Percentiles rank a stretch among this genome's conserved stretches.
These are phyloP conservation scores for Inosperma sp. DNA, from an alignment of 768 basidiomycete genomes.

Conservation along the genomic window DNA sequence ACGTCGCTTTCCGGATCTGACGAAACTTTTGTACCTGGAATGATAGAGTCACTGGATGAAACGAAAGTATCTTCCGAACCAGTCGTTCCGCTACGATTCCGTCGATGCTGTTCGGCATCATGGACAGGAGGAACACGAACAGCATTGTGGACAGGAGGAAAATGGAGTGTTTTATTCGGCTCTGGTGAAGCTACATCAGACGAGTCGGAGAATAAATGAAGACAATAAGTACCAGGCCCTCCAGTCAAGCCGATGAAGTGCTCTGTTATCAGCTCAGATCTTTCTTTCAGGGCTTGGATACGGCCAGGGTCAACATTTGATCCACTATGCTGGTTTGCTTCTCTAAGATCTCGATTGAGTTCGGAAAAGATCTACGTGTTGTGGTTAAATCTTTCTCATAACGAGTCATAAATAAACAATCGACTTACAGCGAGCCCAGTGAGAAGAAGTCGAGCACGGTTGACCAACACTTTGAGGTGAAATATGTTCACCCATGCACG, in stretches of 20 bases:
- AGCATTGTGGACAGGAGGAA: slow-evolving; percentile 3
- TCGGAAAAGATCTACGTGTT: neutral
- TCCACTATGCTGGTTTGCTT: too few species aligned
- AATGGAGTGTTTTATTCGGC: neutral
- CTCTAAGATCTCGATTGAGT: neutral
- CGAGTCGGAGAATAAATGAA: neutral
- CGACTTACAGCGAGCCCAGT: neutral
- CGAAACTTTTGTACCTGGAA: too few species aligned
- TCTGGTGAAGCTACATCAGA: too few species aligned
- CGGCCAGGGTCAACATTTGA: too few species aligned
- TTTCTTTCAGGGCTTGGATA: neutral
- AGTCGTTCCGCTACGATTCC: too few species aligned
- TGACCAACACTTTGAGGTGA: neutral
- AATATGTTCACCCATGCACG: neutral
- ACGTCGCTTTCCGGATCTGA: too few species aligned
- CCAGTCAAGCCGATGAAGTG: neutral
- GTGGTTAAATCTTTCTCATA: too few species aligned
- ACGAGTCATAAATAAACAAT: too few species aligned
- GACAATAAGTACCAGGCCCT: neutral
- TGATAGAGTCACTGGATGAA: too few species aligned
- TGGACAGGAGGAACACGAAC: slow-evolving; percentile 2
- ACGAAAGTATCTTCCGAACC: too few species aligned
- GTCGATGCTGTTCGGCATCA: too few species aligned
- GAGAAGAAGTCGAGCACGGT: neutral
- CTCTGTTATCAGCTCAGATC: neutral